A percentile compares a stretch with the other conserved stretches of the same genome.
phyloP scores from a whole-genome alignment of 129 eudicot genomes.

The Pittosporum tobira region DNA sequence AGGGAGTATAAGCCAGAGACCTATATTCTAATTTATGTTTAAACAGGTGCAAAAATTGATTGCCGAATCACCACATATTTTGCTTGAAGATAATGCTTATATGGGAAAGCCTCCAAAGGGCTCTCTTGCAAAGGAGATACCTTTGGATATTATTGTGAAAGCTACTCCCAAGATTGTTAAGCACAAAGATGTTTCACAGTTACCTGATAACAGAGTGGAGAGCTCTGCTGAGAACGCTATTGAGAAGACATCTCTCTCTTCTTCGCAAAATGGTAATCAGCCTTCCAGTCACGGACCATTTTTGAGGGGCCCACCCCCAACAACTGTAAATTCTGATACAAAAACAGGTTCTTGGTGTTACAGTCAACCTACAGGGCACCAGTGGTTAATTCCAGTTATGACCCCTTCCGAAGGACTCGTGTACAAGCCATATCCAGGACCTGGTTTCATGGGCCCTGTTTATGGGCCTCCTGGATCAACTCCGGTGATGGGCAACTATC shows the following conservation, averaged over 20 bases:
- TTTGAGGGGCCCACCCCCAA: constrained; percentile 23
- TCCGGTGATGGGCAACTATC: constrained; percentile 37
- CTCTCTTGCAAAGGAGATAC: constrained; percentile 35
- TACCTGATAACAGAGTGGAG: constrained; percentile 38
- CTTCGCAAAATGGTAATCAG: constrained; percentile 47
- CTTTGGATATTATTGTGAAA: constrained; percentile 44
- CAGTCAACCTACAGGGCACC: constrained; percentile 59
- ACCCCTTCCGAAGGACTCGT: constrained; percentile 93
- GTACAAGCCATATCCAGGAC: constrained; percentile 81
- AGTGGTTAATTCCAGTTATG: constrained; percentile 90
- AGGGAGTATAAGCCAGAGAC: too few relatives aligned
- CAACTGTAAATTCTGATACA: constrained; percentile 27
- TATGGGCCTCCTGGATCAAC: constrained; percentile 55
- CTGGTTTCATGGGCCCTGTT: constrained; percentile 42
- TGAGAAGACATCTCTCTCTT: constrained; percentile 43
- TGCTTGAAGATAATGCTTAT: constrained; percentile 46
- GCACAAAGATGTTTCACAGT: constrained; percentile 30
- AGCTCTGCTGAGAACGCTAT: constrained; percentile 70
- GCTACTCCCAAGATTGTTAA: constrained; percentile 23
- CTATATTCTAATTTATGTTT: too few relatives aligned
- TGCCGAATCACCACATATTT: constrained; percentile 66
- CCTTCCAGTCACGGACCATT: constrained; percentile 32
- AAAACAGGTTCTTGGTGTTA: constrained; percentile 44
- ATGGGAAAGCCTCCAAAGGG: constrained; percentile 45
- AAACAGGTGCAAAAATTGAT: constrained; percentile 78